Percentiles rank a stretch among this genome's conserved stretches.
These are phyloP conservation scores for Solanum dulcamara DNA, from an alignment of 257 asterid species.

Conservation along the genomic window DNA sequence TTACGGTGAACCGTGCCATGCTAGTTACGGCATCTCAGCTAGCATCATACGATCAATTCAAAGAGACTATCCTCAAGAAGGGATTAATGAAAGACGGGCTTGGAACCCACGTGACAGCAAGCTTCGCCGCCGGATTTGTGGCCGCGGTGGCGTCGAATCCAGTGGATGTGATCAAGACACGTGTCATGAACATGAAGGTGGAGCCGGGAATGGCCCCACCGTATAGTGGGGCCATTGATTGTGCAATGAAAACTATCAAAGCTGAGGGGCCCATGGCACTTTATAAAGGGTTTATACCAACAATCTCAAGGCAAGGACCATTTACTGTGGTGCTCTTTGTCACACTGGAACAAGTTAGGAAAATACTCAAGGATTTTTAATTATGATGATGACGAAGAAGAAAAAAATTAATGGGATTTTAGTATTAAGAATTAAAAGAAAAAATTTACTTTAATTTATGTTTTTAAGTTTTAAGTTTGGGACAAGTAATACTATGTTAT, in stretches of 20 bases:
- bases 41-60: slow-evolving; percentile 78
- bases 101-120: slow-evolving; percentile 78
- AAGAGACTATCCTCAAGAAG: slow-evolving; percentile 42
- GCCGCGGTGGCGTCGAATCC: slow-evolving; percentile 89
- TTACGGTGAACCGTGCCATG: slow-evolving; percentile 92
- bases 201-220: slow-evolving; percentile 61
- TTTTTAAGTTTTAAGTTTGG: background rate
- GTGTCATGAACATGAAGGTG: slow-evolving; percentile 92
- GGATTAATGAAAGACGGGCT: slow-evolving; percentile 64
- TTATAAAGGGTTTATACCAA: slow-evolving; percentile 76
- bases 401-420: background rate
- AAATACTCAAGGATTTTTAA: slow-evolving; percentile 55
- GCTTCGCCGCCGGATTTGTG: slow-evolving; percentile 91
- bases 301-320: slow-evolving; percentile 85
- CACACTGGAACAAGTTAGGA: slow-evolving; percentile 80
- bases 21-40: slow-evolving; percentile 79
- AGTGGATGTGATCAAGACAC: slow-evolving; percentile 79
- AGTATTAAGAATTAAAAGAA: background rate
- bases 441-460: background rate
- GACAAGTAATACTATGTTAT: background rate
- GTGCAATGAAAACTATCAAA: slow-evolving; percentile 68
- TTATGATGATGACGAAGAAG: slow-evolving; percentile 27
- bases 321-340: slow-evolving; percentile 83
- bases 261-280: slow-evolving; percentile 88
- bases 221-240: slow-evolving; percentile 66